Percentiles rank a stretch among this genome's conserved stretches.
Evolutionary conservation across 352 stramenopile species (phyloP).

Genomic region (Phytophthora gonapodyides): DNA sequence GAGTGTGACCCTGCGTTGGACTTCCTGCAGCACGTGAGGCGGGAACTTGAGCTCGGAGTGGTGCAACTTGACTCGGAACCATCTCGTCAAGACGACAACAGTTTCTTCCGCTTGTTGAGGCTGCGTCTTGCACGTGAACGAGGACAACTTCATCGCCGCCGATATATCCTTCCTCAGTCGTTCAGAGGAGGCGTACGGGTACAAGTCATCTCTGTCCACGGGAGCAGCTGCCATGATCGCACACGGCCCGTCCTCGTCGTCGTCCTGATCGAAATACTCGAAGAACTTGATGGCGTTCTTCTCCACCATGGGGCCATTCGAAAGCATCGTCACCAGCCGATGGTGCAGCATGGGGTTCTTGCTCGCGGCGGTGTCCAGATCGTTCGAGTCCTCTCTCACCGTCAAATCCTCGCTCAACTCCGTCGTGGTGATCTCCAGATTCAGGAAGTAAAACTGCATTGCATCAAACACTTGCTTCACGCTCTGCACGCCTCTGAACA

Average conservation of each 20-base stretch:
- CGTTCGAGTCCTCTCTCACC: constrained; percentile 45
- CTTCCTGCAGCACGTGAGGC: constrained; percentile 21
- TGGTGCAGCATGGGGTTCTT: constrained; percentile 37
- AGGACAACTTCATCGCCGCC: constrained; percentile 31
- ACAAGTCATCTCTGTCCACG: constrained; percentile 36
- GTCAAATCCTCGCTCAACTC: constrained; percentile 42
- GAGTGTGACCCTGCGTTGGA: constrained; percentile 17
- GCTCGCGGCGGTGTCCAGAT: constrained; percentile 14
- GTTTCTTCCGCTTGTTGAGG: neutral
- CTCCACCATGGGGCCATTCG: constrained; percentile 32
- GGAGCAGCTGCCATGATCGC: constrained; percentile 33
- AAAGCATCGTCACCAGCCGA: constrained; percentile 33
- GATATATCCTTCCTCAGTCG: constrained; percentile 36
- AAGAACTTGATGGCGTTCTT: constrained; percentile 47
- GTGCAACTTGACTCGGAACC: constrained; percentile 33
- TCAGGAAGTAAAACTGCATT: constrained; percentile 48
- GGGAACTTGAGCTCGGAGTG: constrained; percentile 19
- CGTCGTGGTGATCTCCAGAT: constrained; percentile 49
- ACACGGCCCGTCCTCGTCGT: constrained; percentile 12
- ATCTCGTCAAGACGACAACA: constrained; percentile 33
- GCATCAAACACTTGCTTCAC: constrained; percentile 47
- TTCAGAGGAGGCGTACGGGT: constrained; percentile 32
- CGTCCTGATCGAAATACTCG: constrained; percentile 18
- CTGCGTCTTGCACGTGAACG: constrained; percentile 25
- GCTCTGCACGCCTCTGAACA: constrained; percentile 40